Base-by-base conservation (phyloP, 768 basidiomycete genomes). In the Russula sp. region DNA sequence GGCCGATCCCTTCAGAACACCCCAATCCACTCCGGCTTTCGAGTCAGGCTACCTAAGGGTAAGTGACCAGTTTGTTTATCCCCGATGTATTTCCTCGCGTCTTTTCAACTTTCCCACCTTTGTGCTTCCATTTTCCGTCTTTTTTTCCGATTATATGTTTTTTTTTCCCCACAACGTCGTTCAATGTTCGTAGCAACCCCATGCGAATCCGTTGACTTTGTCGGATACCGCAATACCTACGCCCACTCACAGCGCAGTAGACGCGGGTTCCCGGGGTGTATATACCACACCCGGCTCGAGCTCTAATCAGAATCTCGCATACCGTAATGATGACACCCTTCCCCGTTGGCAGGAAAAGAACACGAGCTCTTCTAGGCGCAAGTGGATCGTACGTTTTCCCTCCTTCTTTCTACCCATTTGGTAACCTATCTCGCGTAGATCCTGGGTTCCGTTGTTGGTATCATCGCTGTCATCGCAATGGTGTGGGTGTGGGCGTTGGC, bases 401-500 rank as follows among this genome's bases (percentile, higher is more conserved):
- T 53, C 36, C 14, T 10, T 57, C 30, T 36, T 30, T 22, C 5
- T 18, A n/a, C 13, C 52, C 57, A 22, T 58, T 55, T 24, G 36
- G 58, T 18, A 24, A 48, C 63, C 2, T 63, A 16, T 38, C n/a
- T 10, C 18, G 7, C 46, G 16, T 62, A 89, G 88, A 79, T 86
- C 64, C 75, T 85, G 59, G 83, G 80, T 24, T 76, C 80, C 10
- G 61, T 86, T 53, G 65, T 76, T 32, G 78, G 71, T 13, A 69
- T 90, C 28, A 62, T 82, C 32, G 73, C 79, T 53, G 72, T 92
- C 55, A 79, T 85, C 40, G 82, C 75, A n/a, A 76, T 79, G 89
- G 81, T 49, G 81, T 89, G 59, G 79, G 78, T 28, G 80, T 87
- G 24, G 91, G 90, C 26, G 84, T 94, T 42, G 74, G 79, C 7